Evolutionary conservation across 2,329 filamentous ascomycete species (phyloP).

Genomic region (Albifimbria verrucaria): DNA sequence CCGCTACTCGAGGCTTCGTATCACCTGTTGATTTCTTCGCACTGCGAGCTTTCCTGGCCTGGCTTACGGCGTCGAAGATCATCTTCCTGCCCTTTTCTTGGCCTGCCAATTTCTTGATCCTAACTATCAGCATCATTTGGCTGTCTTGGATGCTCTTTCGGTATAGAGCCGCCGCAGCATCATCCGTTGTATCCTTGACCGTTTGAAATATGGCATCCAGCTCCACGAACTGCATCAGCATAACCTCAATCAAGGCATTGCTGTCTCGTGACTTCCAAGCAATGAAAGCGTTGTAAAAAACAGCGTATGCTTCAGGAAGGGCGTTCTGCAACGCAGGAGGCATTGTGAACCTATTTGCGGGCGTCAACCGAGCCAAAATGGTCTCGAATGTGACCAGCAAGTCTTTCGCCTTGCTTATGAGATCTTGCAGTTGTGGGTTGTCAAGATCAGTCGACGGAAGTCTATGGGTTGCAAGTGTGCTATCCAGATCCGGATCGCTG

Average conservation of each 20-base stretch:
- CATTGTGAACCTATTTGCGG: conserved; percentile 64
- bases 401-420: conserved; percentile 75
- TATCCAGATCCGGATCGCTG: conserved; percentile 52
- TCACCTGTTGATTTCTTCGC: conserved; percentile 67
- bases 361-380: conserved; percentile 62
- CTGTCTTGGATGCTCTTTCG: conserved; percentile 77
- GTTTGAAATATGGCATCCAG: conserved; percentile 81
- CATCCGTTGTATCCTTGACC: conserved; percentile 73
- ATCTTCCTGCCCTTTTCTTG: conserved; percentile 66
- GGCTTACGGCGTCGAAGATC: conserved; percentile 71
- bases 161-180: conserved; percentile 72
- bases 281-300: conserved; percentile 76
- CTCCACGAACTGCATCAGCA: conserved; percentile 84
- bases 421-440: conserved; percentile 63
- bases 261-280: conserved; percentile 82
- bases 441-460: conserved; percentile 44
- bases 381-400: conserved; percentile 76
- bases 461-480: conserved; percentile 22
- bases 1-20: conserved; percentile 65
- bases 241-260: conserved; percentile 73
- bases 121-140: conserved; percentile 73
- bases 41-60: conserved; percentile 63
- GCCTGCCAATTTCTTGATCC: conserved; percentile 76
- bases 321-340: conserved; percentile 59
- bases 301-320: conserved; percentile 66